Evolutionary conservation across 441 rosid species (phyloP).

Genomic region (Jatropha multifida): DNA sequence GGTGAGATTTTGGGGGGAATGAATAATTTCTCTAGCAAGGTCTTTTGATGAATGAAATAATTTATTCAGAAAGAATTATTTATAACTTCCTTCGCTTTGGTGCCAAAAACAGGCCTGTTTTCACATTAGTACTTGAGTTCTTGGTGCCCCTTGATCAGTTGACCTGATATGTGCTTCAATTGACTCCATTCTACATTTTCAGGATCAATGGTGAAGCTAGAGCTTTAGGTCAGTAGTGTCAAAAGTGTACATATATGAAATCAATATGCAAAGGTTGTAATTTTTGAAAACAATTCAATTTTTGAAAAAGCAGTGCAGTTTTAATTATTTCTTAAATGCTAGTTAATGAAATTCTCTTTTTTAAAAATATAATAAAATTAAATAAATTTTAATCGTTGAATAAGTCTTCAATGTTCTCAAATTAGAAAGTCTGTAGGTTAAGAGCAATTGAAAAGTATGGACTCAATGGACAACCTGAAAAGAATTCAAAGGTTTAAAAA

Average conservation of each 20-base stretch:
- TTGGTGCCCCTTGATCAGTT: not conserved
- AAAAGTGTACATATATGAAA: too few species aligned
- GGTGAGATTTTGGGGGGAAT: not conserved
- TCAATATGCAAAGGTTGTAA: too few species aligned
- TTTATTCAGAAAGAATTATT: not conserved
- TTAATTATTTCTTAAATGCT: too few species aligned
- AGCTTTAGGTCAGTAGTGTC: too few species aligned
- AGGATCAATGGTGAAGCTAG: not conserved
- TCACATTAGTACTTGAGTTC: not conserved
- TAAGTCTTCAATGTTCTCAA: too few species aligned
- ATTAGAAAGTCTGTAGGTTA: not conserved
- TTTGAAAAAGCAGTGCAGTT: too few species aligned
- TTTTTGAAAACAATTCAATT: too few species aligned
- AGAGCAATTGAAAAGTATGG: not conserved
- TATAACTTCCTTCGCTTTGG: not conserved
- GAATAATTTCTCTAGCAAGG: not conserved
- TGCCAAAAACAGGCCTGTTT: not conserved
- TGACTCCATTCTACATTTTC: constrained; percentile 1
- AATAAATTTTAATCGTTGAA: too few species aligned
- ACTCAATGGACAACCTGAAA: too few species aligned
- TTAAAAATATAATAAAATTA: too few species aligned
- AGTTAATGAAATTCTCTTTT: too few species aligned
- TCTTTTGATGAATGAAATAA: not conserved
- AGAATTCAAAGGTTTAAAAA: too few species aligned
- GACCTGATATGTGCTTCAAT: not conserved